A percentile compares a stretch with the other conserved stretches of the same genome.
Evolutionary conservation across 2,329 filamentous ascomycete genomes (phyloP).

Genomic region (Chaetothyriales sp.): DNA sequence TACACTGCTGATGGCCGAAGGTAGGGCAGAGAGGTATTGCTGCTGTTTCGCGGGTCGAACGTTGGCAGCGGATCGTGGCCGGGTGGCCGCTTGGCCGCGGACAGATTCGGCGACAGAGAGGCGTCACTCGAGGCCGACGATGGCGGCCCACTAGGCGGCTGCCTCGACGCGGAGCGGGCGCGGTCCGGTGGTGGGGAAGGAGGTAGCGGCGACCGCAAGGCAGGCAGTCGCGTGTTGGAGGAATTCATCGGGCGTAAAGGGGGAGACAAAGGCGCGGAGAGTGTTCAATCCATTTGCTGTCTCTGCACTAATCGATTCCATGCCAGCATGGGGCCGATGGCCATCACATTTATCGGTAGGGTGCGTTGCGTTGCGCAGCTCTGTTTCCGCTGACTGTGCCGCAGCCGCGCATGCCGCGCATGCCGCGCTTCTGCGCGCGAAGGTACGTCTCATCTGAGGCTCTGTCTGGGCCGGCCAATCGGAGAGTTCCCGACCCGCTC

Average conservation of each 20-base stretch:
- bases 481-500: neutral
- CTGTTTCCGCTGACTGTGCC: no score
- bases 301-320: neutral
- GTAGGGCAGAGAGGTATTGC: constrained; percentile 24
- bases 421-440: neutral
- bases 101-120: constrained; percentile 33
- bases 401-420: neutral
- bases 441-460: no score
- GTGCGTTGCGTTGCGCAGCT: neutral
- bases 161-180: constrained; percentile 13
- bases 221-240: constrained; percentile 7
- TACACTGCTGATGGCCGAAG: constrained; percentile 24
- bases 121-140: constrained; percentile 34
- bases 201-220: constrained; percentile 14
- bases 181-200: constrained; percentile 13
- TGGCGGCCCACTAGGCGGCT: constrained; percentile 21
- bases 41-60: constrained; percentile 18
- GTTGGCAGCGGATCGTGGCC: constrained; percentile 22
- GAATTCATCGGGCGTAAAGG: neutral
- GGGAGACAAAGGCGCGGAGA: constrained; percentile 8
- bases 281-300: neutral
- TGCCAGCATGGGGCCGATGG: neutral
- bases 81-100: constrained; percentile 27
- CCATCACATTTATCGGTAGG: neutral
- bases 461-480: neutral